Evolutionary conservation across 306 rosid genomes (phyloP).

Genomic region (Vigna trinervia): DNA sequence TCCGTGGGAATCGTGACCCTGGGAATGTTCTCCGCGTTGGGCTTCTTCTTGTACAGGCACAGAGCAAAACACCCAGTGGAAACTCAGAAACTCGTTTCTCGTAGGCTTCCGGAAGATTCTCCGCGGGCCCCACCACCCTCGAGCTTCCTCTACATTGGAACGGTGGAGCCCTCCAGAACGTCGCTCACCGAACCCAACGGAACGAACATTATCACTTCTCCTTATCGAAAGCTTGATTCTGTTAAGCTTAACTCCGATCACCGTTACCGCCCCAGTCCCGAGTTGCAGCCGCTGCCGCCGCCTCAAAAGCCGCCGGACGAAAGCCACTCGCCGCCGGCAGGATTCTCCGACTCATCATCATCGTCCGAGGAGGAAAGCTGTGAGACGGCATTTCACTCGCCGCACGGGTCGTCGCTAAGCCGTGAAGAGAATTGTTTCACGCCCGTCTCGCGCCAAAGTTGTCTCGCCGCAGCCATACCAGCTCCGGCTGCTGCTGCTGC

Average conservation of each 20-base stretch:
- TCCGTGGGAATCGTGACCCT: slow-evolving; percentile 75
- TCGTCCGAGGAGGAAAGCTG: slow-evolving; percentile 67
- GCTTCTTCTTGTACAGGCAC: slow-evolving; percentile 80
- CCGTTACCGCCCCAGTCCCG: slow-evolving; percentile 91
- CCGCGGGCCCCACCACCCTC: slow-evolving; percentile 64
- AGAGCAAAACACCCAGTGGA: slow-evolving; percentile 58
- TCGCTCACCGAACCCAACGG: slow-evolving; percentile 42
- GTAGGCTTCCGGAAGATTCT: slow-evolving; percentile 48
- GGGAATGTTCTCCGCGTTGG: slow-evolving; percentile 79
- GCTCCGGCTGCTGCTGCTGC: not conserved
- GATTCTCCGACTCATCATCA: slow-evolving; percentile 45
- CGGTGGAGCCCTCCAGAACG: slow-evolving; percentile 71
- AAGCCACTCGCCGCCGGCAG: slow-evolving; percentile 58
- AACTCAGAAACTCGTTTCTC: slow-evolving; percentile 61
- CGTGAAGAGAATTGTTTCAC: slow-evolving; percentile 67
- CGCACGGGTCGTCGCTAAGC: slow-evolving; percentile 65
- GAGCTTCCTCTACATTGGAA: slow-evolving; percentile 78
- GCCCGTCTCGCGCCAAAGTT: slow-evolving; percentile 70
- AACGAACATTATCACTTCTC: slow-evolving; percentile 52
- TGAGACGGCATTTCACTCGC: slow-evolving; percentile 74
- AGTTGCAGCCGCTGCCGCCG: slow-evolving; percentile 88
- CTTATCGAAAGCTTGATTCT: slow-evolving; percentile 64
- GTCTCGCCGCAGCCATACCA: slow-evolving; percentile 30
- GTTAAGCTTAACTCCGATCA: slow-evolving; percentile 60
- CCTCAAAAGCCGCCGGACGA: slow-evolving; percentile 49